Percentiles rank a stretch among this genome's conserved stretches.
These are phyloP conservation scores for Boletus vermiculosoides DNA, from an alignment of 768 basidiomycete genomes.

Conservation along the genomic window DNA sequence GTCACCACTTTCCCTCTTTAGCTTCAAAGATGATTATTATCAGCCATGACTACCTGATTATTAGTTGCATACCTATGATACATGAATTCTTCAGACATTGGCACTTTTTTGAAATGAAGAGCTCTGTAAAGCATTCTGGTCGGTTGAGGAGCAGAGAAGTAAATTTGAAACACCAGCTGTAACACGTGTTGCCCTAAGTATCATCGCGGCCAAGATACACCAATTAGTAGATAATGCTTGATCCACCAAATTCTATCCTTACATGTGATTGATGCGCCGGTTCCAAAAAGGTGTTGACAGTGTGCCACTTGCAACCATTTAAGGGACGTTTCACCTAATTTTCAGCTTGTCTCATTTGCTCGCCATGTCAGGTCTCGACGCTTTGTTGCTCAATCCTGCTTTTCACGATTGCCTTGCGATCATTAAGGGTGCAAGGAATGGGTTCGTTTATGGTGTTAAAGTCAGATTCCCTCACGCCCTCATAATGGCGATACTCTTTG, in stretches of 20 bases:
- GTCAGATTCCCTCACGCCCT: conserved; percentile 95
- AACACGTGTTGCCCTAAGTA: not conserved
- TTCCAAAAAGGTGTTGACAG: not conserved
- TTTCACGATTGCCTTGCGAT: conserved; percentile 91
- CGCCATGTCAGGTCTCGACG: conserved; percentile 27
- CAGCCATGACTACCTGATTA: not conserved
- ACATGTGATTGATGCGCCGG: conserved; percentile 29
- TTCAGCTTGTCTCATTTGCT: not conserved
- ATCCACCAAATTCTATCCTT: not conserved
- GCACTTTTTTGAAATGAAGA: not conserved
- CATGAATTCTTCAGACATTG: no score
- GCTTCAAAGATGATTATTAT: conserved; percentile 61
- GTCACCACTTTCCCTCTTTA: conserved; percentile 43
- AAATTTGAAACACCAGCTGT: not conserved
- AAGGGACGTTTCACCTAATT: not conserved
- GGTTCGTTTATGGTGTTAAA: conserved; percentile 87
- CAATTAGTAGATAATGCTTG: not conserved
- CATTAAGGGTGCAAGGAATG: conserved; percentile 91
- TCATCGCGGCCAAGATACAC: not conserved
- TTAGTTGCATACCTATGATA: not conserved
- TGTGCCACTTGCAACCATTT: not conserved
- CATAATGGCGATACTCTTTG: conserved; percentile 94
- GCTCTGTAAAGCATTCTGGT: not conserved
- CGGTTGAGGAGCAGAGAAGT: not conserved
- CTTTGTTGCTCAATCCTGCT: conserved; percentile 53